Conservation (phyloP, 2,329 filamentous ascomycete genomes). For the Pyricularia pennisetigena region DNA sequence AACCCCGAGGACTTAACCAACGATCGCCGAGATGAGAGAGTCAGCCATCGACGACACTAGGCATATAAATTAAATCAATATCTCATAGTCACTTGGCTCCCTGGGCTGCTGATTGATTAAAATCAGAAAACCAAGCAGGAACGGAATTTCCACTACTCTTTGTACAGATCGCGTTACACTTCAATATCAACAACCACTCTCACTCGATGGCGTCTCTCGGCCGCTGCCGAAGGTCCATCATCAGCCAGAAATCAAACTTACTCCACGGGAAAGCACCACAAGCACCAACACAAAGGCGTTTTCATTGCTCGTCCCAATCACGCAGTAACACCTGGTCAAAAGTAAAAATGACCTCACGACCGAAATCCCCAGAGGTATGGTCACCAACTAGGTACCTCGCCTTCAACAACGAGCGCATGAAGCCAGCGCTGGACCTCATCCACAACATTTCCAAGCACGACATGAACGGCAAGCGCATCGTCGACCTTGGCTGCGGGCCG, state of each 20-base stretch:
- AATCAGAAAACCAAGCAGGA: neutral
- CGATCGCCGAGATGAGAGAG: neutral
- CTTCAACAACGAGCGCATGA: slow-evolving; percentile 41
- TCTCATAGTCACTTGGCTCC: neutral
- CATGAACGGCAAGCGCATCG: slow-evolving; percentile 27
- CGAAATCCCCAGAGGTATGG: slow-evolving; percentile 28
- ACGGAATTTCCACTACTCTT: no score
- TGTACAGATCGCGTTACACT: no score
- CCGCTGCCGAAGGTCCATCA: neutral
- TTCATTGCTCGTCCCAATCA: neutral
- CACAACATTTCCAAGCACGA: slow-evolving; percentile 28
- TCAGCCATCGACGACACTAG: neutral
- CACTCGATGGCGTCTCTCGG: neutral
- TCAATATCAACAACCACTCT: neutral
- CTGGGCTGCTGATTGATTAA: no score
- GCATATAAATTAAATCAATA: neutral
- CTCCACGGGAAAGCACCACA: neutral
- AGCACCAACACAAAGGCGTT: neutral
- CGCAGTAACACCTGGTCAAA: neutral
- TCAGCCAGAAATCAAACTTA: neutral
- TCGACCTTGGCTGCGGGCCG: slow-evolving; percentile 51
- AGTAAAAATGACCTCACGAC: neutral
- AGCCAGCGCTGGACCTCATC: slow-evolving; percentile 42
- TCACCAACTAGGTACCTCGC: slow-evolving; percentile 47
- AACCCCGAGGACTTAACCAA: neutral